These are phyloP conservation scores for Rutstroemia sp. DNA, from an alignment of 2,329 filamentous ascomycete genomes.

Conservation along the genomic window DNA sequence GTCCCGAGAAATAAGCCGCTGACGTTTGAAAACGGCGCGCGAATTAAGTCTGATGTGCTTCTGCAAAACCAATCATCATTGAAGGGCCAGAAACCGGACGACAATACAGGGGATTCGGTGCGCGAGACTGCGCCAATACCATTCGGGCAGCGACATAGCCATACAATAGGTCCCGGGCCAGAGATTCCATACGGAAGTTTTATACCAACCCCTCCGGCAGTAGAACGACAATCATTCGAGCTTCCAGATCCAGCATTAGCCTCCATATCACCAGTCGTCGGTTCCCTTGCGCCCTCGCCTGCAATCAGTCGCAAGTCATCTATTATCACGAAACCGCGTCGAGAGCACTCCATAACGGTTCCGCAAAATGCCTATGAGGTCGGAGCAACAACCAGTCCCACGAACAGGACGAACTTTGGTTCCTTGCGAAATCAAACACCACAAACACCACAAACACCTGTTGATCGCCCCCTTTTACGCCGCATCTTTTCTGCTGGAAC, in stretches of 20 bases:
- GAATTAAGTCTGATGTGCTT: not conserved
- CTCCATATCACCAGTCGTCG: constrained; percentile 6
- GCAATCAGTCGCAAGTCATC: not conserved
- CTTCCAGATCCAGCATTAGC: constrained; percentile 51
- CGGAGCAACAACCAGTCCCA: constrained; percentile 31
- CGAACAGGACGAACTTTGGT: constrained; percentile 20
- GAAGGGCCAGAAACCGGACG: not conserved
- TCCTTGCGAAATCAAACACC: constrained; percentile 16
- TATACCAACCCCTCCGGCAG: constrained; percentile 43
- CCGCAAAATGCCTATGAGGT: constrained; percentile 35
- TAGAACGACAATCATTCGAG: constrained; percentile 37
- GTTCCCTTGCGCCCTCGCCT: not conserved
- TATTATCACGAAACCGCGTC: not conserved
- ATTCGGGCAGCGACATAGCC: not conserved
- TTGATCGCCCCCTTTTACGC: constrained; percentile 19
- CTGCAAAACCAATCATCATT: constrained; percentile 8
- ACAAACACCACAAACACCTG: constrained; percentile 14
- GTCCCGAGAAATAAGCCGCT: constrained; percentile 3
- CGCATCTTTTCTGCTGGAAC: constrained; percentile 24
- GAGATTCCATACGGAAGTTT: constrained; percentile 52
- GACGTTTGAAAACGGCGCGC: not conserved
- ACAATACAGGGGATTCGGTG: not conserved
- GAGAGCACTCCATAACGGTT: not conserved
- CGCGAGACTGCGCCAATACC: not conserved
- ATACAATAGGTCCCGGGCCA: not conserved